These are phyloP conservation scores for Oryza punctata DNA, from an alignment of 176 grass and related monocot genomes.

Conservation along the genomic window DNA sequence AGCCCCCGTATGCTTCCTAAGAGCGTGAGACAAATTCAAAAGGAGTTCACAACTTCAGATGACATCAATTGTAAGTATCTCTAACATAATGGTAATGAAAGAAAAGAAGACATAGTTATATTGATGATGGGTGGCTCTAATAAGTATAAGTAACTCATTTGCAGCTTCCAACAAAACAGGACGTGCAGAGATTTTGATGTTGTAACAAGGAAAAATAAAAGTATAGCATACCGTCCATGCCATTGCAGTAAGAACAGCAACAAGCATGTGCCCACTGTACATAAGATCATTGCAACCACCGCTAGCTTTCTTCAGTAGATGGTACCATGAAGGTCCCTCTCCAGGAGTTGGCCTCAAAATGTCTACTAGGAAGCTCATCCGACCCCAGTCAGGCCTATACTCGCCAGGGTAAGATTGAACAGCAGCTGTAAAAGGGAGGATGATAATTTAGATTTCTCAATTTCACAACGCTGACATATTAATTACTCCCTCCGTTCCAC, in stretches of 20 bases:
- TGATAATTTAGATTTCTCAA: neutral
- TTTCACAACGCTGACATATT: neutral
- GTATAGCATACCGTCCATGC: slow-evolving; percentile 73
- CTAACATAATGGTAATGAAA: neutral
- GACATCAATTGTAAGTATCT: neutral
- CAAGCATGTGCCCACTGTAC: slow-evolving; percentile 96
- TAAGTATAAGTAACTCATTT: slow-evolving; percentile 24
- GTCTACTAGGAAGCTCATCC: slow-evolving; percentile 82
- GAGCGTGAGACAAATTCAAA: neutral
- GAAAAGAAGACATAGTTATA: neutral
- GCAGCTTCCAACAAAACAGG: neutral
- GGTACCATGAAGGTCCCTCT: slow-evolving; percentile 80
- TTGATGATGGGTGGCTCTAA: neutral
- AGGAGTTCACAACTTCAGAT: neutral
- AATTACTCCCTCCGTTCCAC: no score
- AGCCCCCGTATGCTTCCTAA: slow-evolving; percentile 92
- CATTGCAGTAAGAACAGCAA: slow-evolving; percentile 89
- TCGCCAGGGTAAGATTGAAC: slow-evolving; percentile 72
- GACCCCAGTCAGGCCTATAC: slow-evolving; percentile 70
- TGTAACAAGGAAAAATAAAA: slow-evolving; percentile 6
- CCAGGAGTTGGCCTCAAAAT: slow-evolving; percentile 76
- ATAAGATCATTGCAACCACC: slow-evolving; percentile 95
- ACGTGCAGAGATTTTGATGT: neutral
- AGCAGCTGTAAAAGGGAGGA: slow-evolving; percentile 32
- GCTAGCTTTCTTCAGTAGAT: slow-evolving; percentile 81